Conservation (phyloP, 2,329 filamentous ascomycete genomes). For the Pseudocercospora fijiensis region DNA sequence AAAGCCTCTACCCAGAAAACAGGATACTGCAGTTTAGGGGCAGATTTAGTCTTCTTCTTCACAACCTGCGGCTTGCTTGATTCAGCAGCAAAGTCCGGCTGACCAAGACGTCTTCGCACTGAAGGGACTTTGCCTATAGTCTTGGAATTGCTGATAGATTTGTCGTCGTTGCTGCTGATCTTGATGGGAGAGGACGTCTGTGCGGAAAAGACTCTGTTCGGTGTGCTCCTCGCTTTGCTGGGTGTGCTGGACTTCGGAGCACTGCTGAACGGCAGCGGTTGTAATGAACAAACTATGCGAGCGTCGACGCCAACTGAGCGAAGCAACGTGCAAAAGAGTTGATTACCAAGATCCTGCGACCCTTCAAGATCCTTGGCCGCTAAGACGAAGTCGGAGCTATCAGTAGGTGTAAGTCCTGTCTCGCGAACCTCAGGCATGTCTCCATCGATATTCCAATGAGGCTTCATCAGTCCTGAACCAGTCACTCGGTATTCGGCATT, state of each 20-base stretch:
- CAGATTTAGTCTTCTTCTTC: slow-evolving; percentile 42
- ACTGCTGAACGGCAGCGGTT: slow-evolving; percentile 69
- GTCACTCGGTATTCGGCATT: slow-evolving; percentile 68
- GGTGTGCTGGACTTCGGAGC: slow-evolving; percentile 48
- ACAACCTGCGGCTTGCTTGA: slow-evolving; percentile 14
- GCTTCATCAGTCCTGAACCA: slow-evolving; percentile 65
- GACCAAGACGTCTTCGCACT: slow-evolving; percentile 37
- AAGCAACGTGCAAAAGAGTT: slow-evolving; percentile 85
- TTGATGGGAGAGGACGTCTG: slow-evolving; percentile 2
- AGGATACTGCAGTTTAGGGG: slow-evolving; percentile 72
- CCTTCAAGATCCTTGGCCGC: slow-evolving; percentile 70
- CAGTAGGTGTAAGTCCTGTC: slow-evolving; percentile 22
- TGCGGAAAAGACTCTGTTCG: slow-evolving; percentile 39
- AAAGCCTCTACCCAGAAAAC: slow-evolving; percentile 95
- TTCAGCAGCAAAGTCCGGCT: slow-evolving; percentile 30
- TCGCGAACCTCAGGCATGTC: slow-evolving; percentile 37
- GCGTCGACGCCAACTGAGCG: slow-evolving; percentile 78
- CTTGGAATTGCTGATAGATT: slow-evolving; percentile 23
- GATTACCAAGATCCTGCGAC: slow-evolving; percentile 84
- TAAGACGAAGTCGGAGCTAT: slow-evolving; percentile 65
- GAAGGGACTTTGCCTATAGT: slow-evolving; percentile 32
- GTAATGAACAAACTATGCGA: slow-evolving; percentile 85
- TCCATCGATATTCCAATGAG: slow-evolving; percentile 69
- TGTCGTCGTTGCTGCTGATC: slow-evolving; percentile 23
- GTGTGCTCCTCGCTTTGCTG: slow-evolving; percentile 40